Conservation (phyloP, 257 asterid genomes). For the Lycium barbarum region DNA sequence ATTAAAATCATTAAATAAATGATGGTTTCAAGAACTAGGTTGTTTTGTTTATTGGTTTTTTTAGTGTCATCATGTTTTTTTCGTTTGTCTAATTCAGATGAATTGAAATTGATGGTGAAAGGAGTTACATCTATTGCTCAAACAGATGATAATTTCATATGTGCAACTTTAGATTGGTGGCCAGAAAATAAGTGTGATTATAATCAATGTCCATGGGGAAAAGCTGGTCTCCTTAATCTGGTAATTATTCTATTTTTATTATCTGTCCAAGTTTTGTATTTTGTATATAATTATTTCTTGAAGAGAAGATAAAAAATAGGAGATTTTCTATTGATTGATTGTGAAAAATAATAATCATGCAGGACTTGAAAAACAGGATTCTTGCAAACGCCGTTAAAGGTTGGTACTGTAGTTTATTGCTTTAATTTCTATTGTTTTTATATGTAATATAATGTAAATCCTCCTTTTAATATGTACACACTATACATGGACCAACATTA, state of each 20-base stretch:
- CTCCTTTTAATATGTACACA: too few species aligned
- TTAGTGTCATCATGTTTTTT: conserved; percentile 34
- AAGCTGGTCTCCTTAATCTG: conserved; percentile 64
- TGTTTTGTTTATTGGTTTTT: conserved; percentile 30
- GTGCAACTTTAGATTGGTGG: conserved; percentile 92
- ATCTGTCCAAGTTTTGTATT: background rate
- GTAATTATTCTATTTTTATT: conserved; percentile 32
- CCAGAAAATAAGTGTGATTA: conserved; percentile 71
- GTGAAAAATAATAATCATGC: background rate
- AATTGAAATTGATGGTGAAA: conserved; percentile 52
- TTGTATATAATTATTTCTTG: background rate
- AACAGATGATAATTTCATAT: conserved; percentile 73
- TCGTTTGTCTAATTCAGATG: conserved; percentile 44
- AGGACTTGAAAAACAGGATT: conserved; percentile 71
- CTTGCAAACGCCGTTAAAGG: conserved; percentile 74
- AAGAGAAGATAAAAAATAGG: background rate
- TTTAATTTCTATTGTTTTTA: background rate
- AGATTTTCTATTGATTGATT: background rate
- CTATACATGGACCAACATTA: background rate
- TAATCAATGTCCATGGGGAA: conserved; percentile 77
- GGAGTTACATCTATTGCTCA: conserved; percentile 54
- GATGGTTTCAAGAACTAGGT: conserved; percentile 14
- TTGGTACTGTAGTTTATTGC: conserved; percentile 28
- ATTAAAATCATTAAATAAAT: background rate
- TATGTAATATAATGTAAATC: too few species aligned